phyloP scores from a whole-genome alignment of 1,284 basidiomycete genomes.

The Agaricales sp. region DNA sequence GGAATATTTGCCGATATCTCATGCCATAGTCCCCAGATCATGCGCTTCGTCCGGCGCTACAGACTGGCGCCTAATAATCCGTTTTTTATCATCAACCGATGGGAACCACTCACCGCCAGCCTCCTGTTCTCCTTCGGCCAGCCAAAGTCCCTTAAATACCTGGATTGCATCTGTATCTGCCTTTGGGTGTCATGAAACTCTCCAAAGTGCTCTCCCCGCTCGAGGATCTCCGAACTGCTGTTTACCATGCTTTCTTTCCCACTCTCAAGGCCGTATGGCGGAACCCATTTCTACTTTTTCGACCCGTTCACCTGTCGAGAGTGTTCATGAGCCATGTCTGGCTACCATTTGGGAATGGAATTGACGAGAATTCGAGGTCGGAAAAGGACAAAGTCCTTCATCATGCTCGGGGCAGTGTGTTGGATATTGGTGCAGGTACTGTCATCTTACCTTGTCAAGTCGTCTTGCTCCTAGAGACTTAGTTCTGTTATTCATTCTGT shows the following conservation, averaged over 20 bases:
- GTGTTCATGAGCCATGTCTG: conserved; percentile 55
- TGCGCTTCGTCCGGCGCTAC: no score
- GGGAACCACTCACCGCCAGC: no score
- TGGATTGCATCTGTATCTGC: no score
- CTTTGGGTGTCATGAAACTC: conserved; percentile 36
- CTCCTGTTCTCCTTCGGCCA: no score
- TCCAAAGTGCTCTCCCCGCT: conserved; percentile 29
- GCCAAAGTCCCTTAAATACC: no score
- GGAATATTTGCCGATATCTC: no score
- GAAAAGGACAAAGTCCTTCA: conserved; percentile 41
- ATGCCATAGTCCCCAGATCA: no score
- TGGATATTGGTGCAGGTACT: conserved; percentile 62
- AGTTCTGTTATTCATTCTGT: conserved; percentile 1
- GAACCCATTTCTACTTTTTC: conserved; percentile 34
- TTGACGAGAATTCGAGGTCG: conserved; percentile 31
- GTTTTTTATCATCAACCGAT: no score
- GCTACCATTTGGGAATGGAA: conserved; percentile 35
- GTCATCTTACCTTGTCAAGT: background rate
- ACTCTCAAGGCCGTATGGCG: conserved; percentile 32
- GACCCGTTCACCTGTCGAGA: conserved; percentile 34
- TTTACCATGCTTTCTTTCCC: conserved; percentile 34
- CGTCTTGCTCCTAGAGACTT: no score
- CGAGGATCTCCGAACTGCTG: conserved; percentile 26
- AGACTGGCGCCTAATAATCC: no score
- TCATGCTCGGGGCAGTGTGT: conserved; percentile 48